A percentile compares a stretch with the other conserved stretches of the same genome.
phyloP scores from a whole-genome alignment of 1,139 yeast species.

The Blastobotrys petasosporus region DNA sequence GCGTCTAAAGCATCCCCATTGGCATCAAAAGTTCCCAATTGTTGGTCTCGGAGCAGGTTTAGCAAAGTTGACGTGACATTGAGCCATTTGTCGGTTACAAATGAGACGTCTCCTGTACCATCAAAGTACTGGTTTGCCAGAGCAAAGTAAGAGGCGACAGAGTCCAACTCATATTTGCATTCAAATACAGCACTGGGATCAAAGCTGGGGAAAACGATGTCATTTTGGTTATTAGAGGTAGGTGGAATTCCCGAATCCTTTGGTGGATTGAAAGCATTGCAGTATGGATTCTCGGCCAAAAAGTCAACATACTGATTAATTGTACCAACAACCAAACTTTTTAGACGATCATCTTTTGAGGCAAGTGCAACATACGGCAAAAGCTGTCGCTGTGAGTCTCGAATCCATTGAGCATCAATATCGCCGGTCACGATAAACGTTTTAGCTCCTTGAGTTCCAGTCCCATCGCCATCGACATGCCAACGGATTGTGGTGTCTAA shows the following conservation, averaged over 20 bases:
- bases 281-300: slow-evolving; percentile 61
- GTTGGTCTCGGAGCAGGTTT: slow-evolving; percentile 53
- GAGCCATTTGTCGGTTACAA: slow-evolving; percentile 53
- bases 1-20: slow-evolving; percentile 40
- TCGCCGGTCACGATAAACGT: slow-evolving; percentile 85
- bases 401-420: slow-evolving; percentile 77
- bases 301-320: slow-evolving; percentile 70
- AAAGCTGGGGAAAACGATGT: slow-evolving; percentile 62
- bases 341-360: slow-evolving; percentile 45
- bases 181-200: slow-evolving; percentile 73
- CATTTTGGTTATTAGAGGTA: slow-evolving; percentile 29
- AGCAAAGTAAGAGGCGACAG: slow-evolving; percentile 75
- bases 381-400: slow-evolving; percentile 82
- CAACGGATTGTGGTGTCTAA: slow-evolving; percentile 81
- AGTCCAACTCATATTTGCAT: slow-evolving; percentile 85
- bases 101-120: slow-evolving; percentile 45
- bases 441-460: slow-evolving; percentile 31
- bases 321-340: slow-evolving; percentile 63
- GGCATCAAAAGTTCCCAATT: slow-evolving; percentile 52
- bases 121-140: slow-evolving; percentile 64
- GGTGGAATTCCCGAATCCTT: slow-evolving; percentile 29
- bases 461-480: slow-evolving; percentile 39
- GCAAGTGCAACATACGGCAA: slow-evolving; percentile 64
- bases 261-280: slow-evolving; percentile 92
- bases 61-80: slow-evolving; percentile 51